Evolutionary conservation across 1,139 yeast genomes (phyloP), one percentile per base, ranked within the genome.

Genomic region (Suhomyces maxii): DNA sequence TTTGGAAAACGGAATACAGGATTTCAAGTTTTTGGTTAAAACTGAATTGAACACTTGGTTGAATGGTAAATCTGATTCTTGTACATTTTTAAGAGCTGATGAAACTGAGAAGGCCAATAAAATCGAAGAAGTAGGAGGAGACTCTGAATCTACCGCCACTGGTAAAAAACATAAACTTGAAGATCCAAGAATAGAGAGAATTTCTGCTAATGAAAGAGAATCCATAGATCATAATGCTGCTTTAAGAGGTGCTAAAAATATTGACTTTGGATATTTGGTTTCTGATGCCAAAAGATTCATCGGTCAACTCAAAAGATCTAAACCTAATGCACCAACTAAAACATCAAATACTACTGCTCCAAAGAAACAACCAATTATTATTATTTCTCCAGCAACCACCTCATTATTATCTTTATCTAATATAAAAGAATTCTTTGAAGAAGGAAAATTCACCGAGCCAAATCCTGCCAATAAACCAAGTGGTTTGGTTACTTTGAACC

Each of bases 341-440:
- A 39, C 45, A 9, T 33, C 37, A 23, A 44, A 34, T 8, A 23
- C 63, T 4, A 53, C 53, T 26, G 51, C 60, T 7, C 57, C 59
- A 53, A 65, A 64, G 51, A 86, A 84, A 54, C 96, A 86, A 58
- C 99, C 99, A n/a, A 90, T 93, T 54, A 89, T 93, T 49, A 71
- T 93, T 42, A 80, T 93, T 34, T 90, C 98, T 1, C 98, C 99
- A 1, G 90, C 98, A 3, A 93, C 99, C 1, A 89, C 98, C 2
- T 86, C 99, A 0, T 72, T 93, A 40, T 66, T 93, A 46, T 86
- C 95, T 18, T 81, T 93, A 74, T 68, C 83, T 39, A 93, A 93
- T 64, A 84, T 90, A 51, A 89, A 89, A 67, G 80, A 82, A 50
- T 93, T 93, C 58, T 73, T 93, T 52, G 93, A 89, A 63, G 77